Conservation (phyloP, 1,284 basidiomycete species). For the Trichosporon sp. region DNA sequence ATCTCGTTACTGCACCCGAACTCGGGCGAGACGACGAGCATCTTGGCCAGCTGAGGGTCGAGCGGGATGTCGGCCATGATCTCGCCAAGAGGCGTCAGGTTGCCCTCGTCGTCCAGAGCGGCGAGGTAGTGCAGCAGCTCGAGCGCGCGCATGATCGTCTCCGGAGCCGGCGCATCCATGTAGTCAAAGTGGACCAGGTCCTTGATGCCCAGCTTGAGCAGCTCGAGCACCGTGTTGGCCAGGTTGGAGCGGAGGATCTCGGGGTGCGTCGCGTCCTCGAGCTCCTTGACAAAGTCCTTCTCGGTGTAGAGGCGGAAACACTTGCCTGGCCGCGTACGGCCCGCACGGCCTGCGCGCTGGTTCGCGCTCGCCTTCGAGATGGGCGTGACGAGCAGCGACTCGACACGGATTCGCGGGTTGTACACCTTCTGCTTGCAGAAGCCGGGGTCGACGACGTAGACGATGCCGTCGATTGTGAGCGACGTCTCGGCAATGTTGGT, state of each 20-base stretch:
- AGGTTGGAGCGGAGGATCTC: constrained; percentile 91
- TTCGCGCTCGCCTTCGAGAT: constrained; percentile 96
- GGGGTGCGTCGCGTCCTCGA: constrained; percentile 94
- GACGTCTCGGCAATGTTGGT: constrained; percentile 99
- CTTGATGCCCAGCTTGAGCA: constrained; percentile 91
- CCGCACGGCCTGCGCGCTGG: constrained; percentile 93
- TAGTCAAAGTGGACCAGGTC: constrained; percentile 91
- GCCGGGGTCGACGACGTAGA: constrained; percentile 97
- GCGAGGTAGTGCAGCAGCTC: constrained; percentile 89
- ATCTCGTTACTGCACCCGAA: constrained; percentile 97
- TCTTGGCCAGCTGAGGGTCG: constrained; percentile 93
- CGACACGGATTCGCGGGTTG: constrained; percentile 92
- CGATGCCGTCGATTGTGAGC: constrained; percentile 95
- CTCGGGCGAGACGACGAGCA: constrained; percentile 89
- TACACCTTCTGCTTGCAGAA: constrained; percentile 98
- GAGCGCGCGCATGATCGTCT: constrained; percentile 95
- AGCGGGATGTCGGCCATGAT: constrained; percentile 99
- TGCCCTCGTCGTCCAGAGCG: constrained; percentile 91
- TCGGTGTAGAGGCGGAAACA: constrained; percentile 97
- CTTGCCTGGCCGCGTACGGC: constrained; percentile 91
- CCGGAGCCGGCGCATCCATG: constrained; percentile 93
- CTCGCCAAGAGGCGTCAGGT: constrained; percentile 75
- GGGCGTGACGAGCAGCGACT: constrained; percentile 86
- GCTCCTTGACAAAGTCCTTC: constrained; percentile 89
- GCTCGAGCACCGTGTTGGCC: constrained; percentile 87